Evolutionary conservation across 2,329 filamentous ascomycete species (phyloP), one percentile per base, ranked within the genome.

Genomic region (Microcyclosporella mali): DNA sequence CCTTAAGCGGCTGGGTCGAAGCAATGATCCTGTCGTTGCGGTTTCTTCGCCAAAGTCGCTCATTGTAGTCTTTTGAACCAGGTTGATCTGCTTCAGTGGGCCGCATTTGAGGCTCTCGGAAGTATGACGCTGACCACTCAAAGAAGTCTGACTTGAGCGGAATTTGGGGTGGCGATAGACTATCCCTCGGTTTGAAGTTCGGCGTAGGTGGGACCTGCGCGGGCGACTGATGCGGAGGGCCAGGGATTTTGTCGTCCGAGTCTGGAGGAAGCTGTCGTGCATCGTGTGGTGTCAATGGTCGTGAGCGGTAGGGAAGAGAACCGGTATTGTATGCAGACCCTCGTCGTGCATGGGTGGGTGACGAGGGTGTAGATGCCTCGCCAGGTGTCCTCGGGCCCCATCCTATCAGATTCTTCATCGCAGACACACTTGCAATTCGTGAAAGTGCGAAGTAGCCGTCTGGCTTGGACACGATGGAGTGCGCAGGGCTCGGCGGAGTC

Each of bases 91-190:
- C 86, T 63, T 98, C 92, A 45, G 85, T 89, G 2, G 88, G 84
- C 61, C 92, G 94, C 92, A 98, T 97, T 66, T 98, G 92, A 25
- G 92, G 92, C 64, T 97, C 89, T 21, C 89, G 86, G 74, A 97
- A 98, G 64, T 98, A 97, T 65, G 81, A 90, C 33, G 92, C 88
- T 3, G 89, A 95, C 89, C 90, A 98, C 51, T 95, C 87, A 50
- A 95, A 74, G 65, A 97, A 94, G 7, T 77, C 82, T 62, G 88
- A 95, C 46, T 77, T 77, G 14, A 98, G 65, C 1, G 92, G 92
- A 19, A 97, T 75, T 10, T 65, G 66, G 1, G 85, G 83, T 8
- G 71, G 56, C 40, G 78, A 70, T 1, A 74, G 70, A 21, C 78
- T 62, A 47, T 81, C 74, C 45, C 82, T 78, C 38, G 79, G 71